Evolutionary conservation across 805 yeast genomes (phyloP).

Genomic region (Cyberlindnera bimundalis): DNA sequence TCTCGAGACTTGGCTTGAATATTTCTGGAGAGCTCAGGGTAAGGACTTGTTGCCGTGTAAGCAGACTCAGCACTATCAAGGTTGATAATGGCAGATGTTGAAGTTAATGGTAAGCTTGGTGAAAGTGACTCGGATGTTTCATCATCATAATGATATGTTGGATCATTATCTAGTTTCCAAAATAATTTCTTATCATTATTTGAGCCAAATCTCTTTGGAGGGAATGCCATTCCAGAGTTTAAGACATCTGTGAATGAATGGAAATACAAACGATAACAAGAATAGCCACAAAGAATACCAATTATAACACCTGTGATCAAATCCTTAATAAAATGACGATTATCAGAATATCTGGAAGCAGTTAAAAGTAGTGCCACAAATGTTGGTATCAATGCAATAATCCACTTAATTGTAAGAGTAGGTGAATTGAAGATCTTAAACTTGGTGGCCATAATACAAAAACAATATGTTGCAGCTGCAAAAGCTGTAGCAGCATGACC

Average conservation of each 20-base stretch:
- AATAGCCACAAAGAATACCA: constrained; percentile 33
- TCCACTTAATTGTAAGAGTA: constrained; percentile 33
- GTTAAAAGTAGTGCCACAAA: constrained; percentile 34
- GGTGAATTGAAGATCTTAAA: constrained; percentile 35
- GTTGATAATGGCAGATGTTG: too few relatives aligned
- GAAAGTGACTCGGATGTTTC: constrained; percentile 5
- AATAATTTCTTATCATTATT: constrained; percentile 32
- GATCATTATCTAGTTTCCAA: constrained; percentile 34
- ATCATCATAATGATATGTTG: constrained; percentile 22
- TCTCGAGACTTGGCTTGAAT: too few relatives aligned
- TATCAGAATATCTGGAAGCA: constrained; percentile 44
- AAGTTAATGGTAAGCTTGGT: not conserved
- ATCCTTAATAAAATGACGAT: constrained; percentile 41
- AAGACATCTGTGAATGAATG: constrained; percentile 31
- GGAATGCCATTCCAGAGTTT: constrained; percentile 39
- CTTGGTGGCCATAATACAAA: constrained; percentile 34
- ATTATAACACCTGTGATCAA: constrained; percentile 37
- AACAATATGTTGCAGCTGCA: constrained; percentile 39
- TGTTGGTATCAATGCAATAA: constrained; percentile 35
- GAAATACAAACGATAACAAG: constrained; percentile 41
- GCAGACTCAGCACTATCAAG: too few relatives aligned
- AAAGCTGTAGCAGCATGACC: constrained; percentile 54
- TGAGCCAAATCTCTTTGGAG: constrained; percentile 39
- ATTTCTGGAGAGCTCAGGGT: too few relatives aligned
- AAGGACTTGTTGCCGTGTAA: too few relatives aligned